Evolutionary conservation across 1,284 basidiomycete genomes (phyloP), one percentile per base, ranked within the genome.

Genomic region (Marasmius oreades): DNA sequence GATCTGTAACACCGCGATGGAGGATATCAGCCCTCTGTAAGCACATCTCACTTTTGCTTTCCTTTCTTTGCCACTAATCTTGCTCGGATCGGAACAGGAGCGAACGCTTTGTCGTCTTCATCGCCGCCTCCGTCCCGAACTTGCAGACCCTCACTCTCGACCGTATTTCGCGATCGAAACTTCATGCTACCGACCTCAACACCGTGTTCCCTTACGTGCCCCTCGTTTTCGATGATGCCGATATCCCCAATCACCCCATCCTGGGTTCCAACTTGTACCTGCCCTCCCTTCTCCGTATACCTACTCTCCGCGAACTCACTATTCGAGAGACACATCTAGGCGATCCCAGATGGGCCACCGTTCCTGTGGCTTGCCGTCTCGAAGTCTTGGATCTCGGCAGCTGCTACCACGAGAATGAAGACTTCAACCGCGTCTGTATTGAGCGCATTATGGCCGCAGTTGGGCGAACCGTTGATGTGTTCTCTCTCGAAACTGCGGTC

Each of bases 261-360:
- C 73, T 87, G 56, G 84, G 81, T 31, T 69, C 75, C 28, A 76
- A 81, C 43, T 82, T 89, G 48, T 77, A 73, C 18, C 77, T 90
- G 1, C 86, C 88, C 2, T 80, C 78, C 14, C 80, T 90, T 55
- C 76, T 90, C 51, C 77, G 77, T 58, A 76, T 90, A 47, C 78
- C 81, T 4, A 75, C 79, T 50, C 78, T 90, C 43, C 77, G 74
- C 42, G 79, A 77, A 59, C 82, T 90, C 60, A 75, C 77, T 53
- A 82, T 90, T 61, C 79, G 78, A 52, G 86, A 88, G 64, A 88
- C 86, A 0, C 86, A 86, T 68, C 78, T 90, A 55, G 86, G 86
- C 24, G 82, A 86, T 67, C 73, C 74, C 37, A 72, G 73, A 26
- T 87, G 84, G 82, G 69, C 75, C 20, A 72, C 73, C 33, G 74